Evolutionary conservation across 2,329 filamentous ascomycete genomes (phyloP).

Genomic region (Beauveria brongniartii): DNA sequence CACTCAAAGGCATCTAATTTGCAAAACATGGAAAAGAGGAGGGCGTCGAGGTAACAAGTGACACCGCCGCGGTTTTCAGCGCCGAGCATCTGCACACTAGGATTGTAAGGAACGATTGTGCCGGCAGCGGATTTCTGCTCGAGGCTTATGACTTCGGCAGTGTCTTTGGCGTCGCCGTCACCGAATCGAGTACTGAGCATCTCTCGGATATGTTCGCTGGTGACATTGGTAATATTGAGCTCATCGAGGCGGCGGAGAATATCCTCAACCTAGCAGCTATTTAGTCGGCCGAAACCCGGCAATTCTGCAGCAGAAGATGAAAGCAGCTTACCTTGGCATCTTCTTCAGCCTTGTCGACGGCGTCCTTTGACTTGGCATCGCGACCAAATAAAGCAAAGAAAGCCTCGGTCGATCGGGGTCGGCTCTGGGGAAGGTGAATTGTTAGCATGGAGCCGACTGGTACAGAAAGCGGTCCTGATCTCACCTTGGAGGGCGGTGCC

Average conservation of each 20-base stretch:
- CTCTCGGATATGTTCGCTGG: constrained; percentile 49
- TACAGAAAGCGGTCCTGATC: not conserved
- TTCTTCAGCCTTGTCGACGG: constrained; percentile 42
- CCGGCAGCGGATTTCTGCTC: constrained; percentile 77
- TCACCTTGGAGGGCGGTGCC: constrained; percentile 37
- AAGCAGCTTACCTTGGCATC: constrained; percentile 26
- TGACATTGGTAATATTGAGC: constrained; percentile 37
- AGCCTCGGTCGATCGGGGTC: constrained; percentile 45
- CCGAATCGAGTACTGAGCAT: constrained; percentile 55
- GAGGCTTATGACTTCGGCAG: constrained; percentile 67
- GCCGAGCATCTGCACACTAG: constrained; percentile 65
- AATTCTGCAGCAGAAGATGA: not conserved
- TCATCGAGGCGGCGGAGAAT: constrained; percentile 33
- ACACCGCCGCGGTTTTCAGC: constrained; percentile 79
- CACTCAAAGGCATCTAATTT: constrained; percentile 85
- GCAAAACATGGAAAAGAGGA: constrained; percentile 94
- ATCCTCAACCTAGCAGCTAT: constrained; percentile 30
- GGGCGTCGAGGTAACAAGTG: constrained; percentile 88
- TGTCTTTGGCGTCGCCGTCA: constrained; percentile 62
- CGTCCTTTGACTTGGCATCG: constrained; percentile 42
- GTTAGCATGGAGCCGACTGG: constrained; percentile 8
- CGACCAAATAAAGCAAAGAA: constrained; percentile 59
- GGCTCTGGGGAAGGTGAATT: constrained; percentile 29
- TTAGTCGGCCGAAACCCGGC: not conserved
- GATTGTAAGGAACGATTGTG: constrained; percentile 65